Conservation (phyloP, 2,329 filamentous ascomycete species). For the Clonostachys rhizophaga region DNA sequence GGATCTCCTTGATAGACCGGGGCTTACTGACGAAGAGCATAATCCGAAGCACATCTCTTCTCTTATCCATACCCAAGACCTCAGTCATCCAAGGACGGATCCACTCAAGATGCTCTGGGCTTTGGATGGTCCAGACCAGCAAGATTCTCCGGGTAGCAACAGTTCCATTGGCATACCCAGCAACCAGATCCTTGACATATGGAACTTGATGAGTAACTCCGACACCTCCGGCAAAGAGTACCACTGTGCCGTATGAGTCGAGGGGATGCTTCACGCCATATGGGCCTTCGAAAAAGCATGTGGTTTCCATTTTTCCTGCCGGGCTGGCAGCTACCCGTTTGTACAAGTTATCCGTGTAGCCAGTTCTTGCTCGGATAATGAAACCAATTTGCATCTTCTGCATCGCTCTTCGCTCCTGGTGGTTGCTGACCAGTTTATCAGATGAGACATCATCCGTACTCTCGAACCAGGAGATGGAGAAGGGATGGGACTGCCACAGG, state of each 20-base stretch:
- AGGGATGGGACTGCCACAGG: constrained; percentile 72
- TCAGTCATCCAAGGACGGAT: constrained; percentile 81
- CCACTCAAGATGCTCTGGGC: constrained; percentile 77
- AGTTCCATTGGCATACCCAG: constrained; percentile 63
- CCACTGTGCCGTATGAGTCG: constrained; percentile 71
- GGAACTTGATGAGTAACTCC: constrained; percentile 78
- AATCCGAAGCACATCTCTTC: constrained; percentile 70
- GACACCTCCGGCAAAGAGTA: constrained; percentile 76
- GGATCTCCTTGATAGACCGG: constrained; percentile 73
- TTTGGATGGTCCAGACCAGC: constrained; percentile 76
- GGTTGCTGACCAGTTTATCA: constrained; percentile 55
- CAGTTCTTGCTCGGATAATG: constrained; percentile 68
- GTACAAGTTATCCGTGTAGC: constrained; percentile 68
- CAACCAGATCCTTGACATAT: constrained; percentile 68
- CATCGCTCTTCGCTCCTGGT: constrained; percentile 53
- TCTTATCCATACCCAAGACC: constrained; percentile 69
- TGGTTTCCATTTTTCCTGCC: constrained; percentile 57
- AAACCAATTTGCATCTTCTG: constrained; percentile 65
- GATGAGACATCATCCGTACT: constrained; percentile 46
- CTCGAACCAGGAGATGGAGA: constrained; percentile 75
- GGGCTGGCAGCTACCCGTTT: constrained; percentile 59
- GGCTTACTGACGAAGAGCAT: constrained; percentile 75
- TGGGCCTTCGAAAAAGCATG: constrained; percentile 69
- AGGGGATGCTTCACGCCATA: constrained; percentile 70
- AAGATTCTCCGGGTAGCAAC: constrained; percentile 68